Base-by-base conservation (phyloP, 257 asterid species). In the Solanum lignicaule region DNA sequence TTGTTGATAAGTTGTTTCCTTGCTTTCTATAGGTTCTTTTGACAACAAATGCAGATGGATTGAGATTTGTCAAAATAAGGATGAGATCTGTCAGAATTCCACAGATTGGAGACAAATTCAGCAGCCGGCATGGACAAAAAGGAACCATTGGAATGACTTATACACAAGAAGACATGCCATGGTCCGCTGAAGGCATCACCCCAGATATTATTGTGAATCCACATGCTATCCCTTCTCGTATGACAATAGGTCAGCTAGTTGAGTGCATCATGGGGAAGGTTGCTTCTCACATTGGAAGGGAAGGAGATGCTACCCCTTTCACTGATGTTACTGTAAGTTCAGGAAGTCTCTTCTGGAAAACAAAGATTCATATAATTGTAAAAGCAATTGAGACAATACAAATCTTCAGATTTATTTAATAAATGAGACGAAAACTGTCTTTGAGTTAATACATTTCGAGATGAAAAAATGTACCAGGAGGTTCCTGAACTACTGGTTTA, bases 1-100 rank as follows among this genome's bases (percentile, higher is more conserved):
- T 88, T 27, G 90, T 81, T 86, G 86, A 83, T 12, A 16, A 86
- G 81, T 71, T 88, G 60, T 86, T 86, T 72, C 81, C 91, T 8
- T 86, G 65, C 52, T 75, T 89, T 78, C 10, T 10, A 12, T 46
- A 82, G 85, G 99, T 95, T 60, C 91, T 97, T 60, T 91, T 97
- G 75, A 97, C 98, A 60, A 97, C 98, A 13, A 97, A 97, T 87
- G 98, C 99, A 46, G 99, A 97, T 88, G 98, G 99, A 23, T 87
- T 97, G 86, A 93, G 98, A 86, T 97, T 97, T 92, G 96, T 95
- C 66, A 97, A 95, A 90, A 97, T 97, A 88, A 92, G 99, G 88
- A 96, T 97, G 82, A 92, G 99, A 92, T 97, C 99, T 3, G 96
- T 97, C 21, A 91, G 98, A 52, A 93, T 97, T 78, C 99, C 99